Evolutionary conservation across 192 early-diverging fungal genomes (phyloP), one percentile per base, ranked within the genome.

Genomic region (Backusella tarrabulga): DNA sequence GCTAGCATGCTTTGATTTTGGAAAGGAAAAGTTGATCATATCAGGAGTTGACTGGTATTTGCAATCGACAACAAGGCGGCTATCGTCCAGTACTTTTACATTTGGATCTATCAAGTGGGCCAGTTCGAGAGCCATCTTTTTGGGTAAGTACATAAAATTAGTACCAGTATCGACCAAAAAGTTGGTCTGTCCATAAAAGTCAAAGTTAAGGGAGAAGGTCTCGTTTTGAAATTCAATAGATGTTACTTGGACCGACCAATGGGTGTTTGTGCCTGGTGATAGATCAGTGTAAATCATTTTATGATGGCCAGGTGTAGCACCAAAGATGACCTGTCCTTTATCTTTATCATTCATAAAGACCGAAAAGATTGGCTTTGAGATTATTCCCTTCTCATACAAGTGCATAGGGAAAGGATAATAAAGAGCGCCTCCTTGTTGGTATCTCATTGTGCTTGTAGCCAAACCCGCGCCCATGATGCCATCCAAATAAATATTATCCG

Each of bases 61-160:
- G 56, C 78, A 79, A 38, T 79, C 78, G 6, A 75, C 68, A 6
- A 32, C 75, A n/a, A 32, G n/a, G 44, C 44, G 26, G 9, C 19
- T 26, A 72, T 72, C 44, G 15, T 40, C 34, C 1, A 29, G 34
- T 17, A 71, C 12, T 9, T 40, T 36, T 26, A 32, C 38, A n/a
- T 76, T 26, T 5, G 75, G 67, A 41, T 23, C 44, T n/a, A 79
- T 52, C 6, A 19, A 26, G 2, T 2, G 41, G 3, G 78, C 78
- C 3, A 79, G n/a, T 14, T 75, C 46, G 32, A 70, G 50, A 21
- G 78, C 73, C 44, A 75, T 41, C 12, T 11, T 2, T 6, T 19
- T 12, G 32, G 78, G 78, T 5, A 79, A 34, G 21, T 79, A 79
- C 46, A 79, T 79, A 42, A 74, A 79, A 23, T 79, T 79, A 15